Percentiles rank a stretch among this genome's conserved stretches.
These are phyloP conservation scores for Picea glauca DNA, from an alignment of 75 land plant species.

Conservation along the genomic window DNA sequence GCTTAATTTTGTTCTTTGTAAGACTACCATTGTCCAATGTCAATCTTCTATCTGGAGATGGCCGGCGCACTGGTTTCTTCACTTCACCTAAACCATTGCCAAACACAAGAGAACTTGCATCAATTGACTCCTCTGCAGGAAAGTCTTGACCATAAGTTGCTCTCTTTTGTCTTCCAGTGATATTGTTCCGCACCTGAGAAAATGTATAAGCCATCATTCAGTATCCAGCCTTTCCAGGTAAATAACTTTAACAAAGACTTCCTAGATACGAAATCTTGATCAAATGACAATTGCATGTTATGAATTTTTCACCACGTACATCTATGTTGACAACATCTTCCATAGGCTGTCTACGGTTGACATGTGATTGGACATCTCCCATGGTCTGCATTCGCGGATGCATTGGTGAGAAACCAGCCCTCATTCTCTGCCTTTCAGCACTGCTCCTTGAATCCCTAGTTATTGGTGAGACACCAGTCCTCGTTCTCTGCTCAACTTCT, in stretches of 20 bases:
- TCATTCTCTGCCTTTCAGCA: conserved; percentile 16
- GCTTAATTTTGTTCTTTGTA: conserved; percentile 7
- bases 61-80: conserved; percentile 24
- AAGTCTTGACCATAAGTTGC: conserved; percentile 15
- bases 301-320: conserved; percentile 19
- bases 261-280: background rate
- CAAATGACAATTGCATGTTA: background rate
- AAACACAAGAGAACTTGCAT: conserved; percentile 9
- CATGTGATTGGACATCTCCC: conserved; percentile 15
- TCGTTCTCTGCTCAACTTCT: conserved; percentile 34
- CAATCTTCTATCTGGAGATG: conserved; percentile 25
- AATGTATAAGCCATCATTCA: background rate
- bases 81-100: background rate
- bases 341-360: conserved; percentile 37
- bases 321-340: conserved; percentile 59
- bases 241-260: background rate
- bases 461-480: conserved; percentile 26
- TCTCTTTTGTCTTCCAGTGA: conserved; percentile 45
- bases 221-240: conserved; percentile 17
- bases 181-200: conserved; percentile 33
- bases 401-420: conserved; percentile 30
- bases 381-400: conserved; percentile 11
- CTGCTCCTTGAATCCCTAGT: conserved; percentile 6
- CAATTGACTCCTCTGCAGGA: conserved; percentile 15
- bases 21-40: background rate